Evolutionary conservation across 1,284 basidiomycete species (phyloP), one percentile per base, ranked within the genome.

Genomic region (Tremellales sp.): DNA sequence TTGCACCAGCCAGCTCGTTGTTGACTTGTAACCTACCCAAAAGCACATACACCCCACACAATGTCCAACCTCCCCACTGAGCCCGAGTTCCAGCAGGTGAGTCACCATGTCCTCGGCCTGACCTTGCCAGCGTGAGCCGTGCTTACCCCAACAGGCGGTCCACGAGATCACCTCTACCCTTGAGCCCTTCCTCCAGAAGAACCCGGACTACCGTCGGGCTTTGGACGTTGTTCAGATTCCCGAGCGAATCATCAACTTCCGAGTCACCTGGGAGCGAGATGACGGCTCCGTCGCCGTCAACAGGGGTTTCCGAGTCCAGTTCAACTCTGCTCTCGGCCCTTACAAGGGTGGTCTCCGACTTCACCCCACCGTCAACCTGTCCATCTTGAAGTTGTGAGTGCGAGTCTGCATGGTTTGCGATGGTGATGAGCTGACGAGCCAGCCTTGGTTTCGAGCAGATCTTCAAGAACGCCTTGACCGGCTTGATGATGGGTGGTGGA

Each of bases 331-430:
- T 17, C 80, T 89, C 46, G 86, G 86, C 51, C 86, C 86, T 36
- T 89, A 87, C 82, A 88, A 87, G 75, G 86, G 86, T 61, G 85
- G 85, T 72, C 81, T 87, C 58, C 83, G 86, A 61, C 80, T 89
- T 52, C 86, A 87, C 78, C 84, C 85, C 55, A 82, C 83, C 49
- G 86, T 89, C 75, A 88, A 87, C 78, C 80, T 89, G 37, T 86
- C 84, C 59, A 86, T 89, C 74, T 81, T 89, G 74, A 88, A 88
- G 74, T 89, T 89, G 64, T 68, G 44, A 59, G 65, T 68, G 17
- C 42, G 31, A 1, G n/a, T 12, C 15, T 43, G 12, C n/a, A 11
- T 3, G 8, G 19, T 6, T 43, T 24, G 11, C 10, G n/a, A 22
- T 11, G 21, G 15, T 17, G 15, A 11, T 36, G 24, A 21, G 41